Percentiles rank a stretch among this genome's conserved stretches.
Evolutionary conservation across 768 basidiomycete genomes (phyloP).

Genomic region (Psilocybe cyanescens): DNA sequence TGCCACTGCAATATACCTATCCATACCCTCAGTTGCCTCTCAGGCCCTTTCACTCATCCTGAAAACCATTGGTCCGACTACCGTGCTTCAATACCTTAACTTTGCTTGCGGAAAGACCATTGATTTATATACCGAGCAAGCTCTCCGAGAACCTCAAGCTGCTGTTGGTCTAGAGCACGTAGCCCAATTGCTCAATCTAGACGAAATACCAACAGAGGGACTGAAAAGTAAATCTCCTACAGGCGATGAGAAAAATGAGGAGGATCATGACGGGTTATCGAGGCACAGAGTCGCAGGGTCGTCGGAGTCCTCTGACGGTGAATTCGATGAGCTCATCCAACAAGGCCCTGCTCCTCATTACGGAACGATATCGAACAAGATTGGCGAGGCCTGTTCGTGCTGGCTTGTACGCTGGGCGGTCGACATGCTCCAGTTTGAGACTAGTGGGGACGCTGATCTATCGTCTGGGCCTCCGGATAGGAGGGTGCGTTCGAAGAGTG

Average conservation of each 20-base stretch:
- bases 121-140: conserved; percentile 34
- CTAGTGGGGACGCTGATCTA: not conserved
- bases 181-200: conserved; percentile 51
- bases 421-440: conserved; percentile 76
- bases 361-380: conserved; percentile 88
- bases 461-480: not conserved
- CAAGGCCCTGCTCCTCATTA: conserved; percentile 59
- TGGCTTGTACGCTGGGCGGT: conserved; percentile 88
- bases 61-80: conserved; percentile 77
- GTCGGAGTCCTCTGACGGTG: conserved; percentile 20
- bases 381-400: conserved; percentile 86
- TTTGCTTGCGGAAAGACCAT: conserved; percentile 82
- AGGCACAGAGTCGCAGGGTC: conserved; percentile 7
- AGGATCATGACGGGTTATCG: not conserved
- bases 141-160: conserved; percentile 50
- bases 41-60: conserved; percentile 76
- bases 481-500: conserved; percentile 19
- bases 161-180: conserved; percentile 75
- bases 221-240: conserved; percentile 16
- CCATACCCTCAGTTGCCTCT: conserved; percentile 74
- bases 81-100: conserved; percentile 74
- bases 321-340: conserved; percentile 16
- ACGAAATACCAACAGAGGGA: conserved; percentile 24
- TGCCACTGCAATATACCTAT: conserved; percentile 86
- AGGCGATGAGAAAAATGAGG: conserved; percentile 7